Base-by-base conservation (phyloP, 305 asterid species). In the Fraxinus platypoda region DNA sequence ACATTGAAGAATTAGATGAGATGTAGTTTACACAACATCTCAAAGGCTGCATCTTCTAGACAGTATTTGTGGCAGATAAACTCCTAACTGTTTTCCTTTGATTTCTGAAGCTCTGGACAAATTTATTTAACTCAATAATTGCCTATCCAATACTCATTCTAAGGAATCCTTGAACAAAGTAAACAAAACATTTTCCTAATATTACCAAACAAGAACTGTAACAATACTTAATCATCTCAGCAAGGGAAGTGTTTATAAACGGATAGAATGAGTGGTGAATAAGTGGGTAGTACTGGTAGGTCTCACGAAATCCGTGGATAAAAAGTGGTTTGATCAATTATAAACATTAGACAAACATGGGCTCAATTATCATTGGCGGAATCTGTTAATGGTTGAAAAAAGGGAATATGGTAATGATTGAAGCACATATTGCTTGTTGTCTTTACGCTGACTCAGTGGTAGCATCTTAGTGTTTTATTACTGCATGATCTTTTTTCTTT, bases 401-500 rank as follows among this genome's bases (percentile, higher is more conserved):
- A 21, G 15, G 33, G 72, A 25, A 21, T 64, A 6, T 64, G 72
- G 33, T 25, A 19, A 19, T 57, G 28, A 64, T 25, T 64, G 72
- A 19, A 64, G 33, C 72, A 64, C 34, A 57, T 64, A 25, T 11
- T 64, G 4, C 0, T 9, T 30, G 59, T 23, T 43, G 19, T 79
- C 43, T 43, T 34, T 15, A 17, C 33, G n/a, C 49, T 31, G 38
- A n/a, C 52, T 57, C 17, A 31, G 38, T 26, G 11, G 19, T 52
- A 31, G 54, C 28, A 23, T 9, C 23, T 66, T 81, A 41, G 37
- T 64, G 17, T 41, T 35, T 21, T 64, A n/a, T 59, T 59, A 34
- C 82, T 79, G 57, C 17, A 25, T 80, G 17, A 76, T 74, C 75
- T 75, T 37, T 38, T 70, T 52, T 25, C 73, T 74, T 8, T 72